phyloP scores from a whole-genome alignment of 2,329 filamentous ascomycete species.

The Huntiella decipiens region DNA sequence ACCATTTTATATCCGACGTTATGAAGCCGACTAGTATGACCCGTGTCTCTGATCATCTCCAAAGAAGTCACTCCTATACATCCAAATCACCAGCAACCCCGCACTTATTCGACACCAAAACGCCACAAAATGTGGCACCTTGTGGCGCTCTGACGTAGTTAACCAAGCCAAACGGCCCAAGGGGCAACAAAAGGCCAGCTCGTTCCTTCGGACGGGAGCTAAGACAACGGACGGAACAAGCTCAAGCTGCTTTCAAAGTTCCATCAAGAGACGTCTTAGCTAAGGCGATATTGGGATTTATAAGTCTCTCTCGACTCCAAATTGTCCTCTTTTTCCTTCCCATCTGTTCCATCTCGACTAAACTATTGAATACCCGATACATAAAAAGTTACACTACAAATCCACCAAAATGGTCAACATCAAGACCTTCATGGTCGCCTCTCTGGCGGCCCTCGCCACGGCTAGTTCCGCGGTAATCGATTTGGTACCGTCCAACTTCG shows the following conservation, averaged over 20 bases:
- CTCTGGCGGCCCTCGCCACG: slow-evolving; percentile 34
- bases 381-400: background rate
- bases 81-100: no score
- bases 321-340: background rate
- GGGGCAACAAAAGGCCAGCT: slow-evolving; percentile 10
- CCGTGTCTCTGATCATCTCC: no score
- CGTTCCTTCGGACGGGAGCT: slow-evolving; percentile 7
- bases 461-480: slow-evolving; percentile 76
- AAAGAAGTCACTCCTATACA: no score
- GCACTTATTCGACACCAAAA: no score
- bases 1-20: no score
- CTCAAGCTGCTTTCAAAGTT: background rate
- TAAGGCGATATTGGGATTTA: no score
- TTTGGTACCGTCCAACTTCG: slow-evolving; percentile 79
- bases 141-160: slow-evolving; percentile 5
- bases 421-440: slow-evolving; percentile 40
- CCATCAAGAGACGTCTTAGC: background rate
- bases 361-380: no score
- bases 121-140: no score
- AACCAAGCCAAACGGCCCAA: background rate
- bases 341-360: background rate
- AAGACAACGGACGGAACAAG: background rate
- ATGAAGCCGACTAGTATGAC: no score
- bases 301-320: background rate
- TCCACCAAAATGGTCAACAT: slow-evolving; percentile 31